phyloP scores from a whole-genome alignment of 164 flowering plant genomes.

The Macadamia integrifolia region DNA sequence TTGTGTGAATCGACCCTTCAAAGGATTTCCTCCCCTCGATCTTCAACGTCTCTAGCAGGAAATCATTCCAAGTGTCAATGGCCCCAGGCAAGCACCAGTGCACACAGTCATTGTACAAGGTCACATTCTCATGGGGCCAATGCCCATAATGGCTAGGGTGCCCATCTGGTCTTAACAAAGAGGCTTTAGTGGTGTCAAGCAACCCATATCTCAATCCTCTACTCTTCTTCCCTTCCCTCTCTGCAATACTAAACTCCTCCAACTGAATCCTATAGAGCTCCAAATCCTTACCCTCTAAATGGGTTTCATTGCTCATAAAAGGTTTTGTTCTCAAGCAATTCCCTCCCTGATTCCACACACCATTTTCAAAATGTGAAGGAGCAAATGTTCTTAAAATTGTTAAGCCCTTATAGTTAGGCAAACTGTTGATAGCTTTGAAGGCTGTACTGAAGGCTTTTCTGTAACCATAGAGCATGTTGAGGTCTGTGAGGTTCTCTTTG shows the following conservation, averaged over 20 bases:
- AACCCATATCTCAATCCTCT: constrained; percentile 25
- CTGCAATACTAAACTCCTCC: constrained; percentile 31
- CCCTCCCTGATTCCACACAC: constrained; percentile 68
- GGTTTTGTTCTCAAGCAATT: constrained; percentile 53
- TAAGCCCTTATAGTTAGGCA: constrained; percentile 35
- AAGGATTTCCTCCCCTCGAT: constrained; percentile 12
- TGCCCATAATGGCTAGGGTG: constrained; percentile 38
- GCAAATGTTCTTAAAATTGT: constrained; percentile 51
- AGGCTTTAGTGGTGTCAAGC: constrained; percentile 30
- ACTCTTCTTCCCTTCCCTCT: constrained; percentile 21
- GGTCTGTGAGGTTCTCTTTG: constrained; percentile 33
- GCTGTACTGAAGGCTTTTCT: constrained; percentile 49
- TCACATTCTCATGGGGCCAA: constrained; percentile 21
- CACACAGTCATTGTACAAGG: constrained; percentile 30
- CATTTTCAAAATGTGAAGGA: constrained; percentile 59
- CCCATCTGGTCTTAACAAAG: constrained; percentile 38
- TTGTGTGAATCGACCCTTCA: not conserved
- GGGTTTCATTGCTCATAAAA: constrained; percentile 26
- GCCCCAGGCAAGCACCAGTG: constrained; percentile 50
- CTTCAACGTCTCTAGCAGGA: constrained; percentile 37
- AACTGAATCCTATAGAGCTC: constrained; percentile 31
- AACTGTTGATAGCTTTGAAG: constrained; percentile 37
- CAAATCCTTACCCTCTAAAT: constrained; percentile 18
- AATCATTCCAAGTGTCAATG: constrained; percentile 34
- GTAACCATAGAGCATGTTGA: constrained; percentile 38